Base-by-base conservation (phyloP, 2,329 filamentous ascomycete genomes). In the Aspergillus transmontanensis region DNA sequence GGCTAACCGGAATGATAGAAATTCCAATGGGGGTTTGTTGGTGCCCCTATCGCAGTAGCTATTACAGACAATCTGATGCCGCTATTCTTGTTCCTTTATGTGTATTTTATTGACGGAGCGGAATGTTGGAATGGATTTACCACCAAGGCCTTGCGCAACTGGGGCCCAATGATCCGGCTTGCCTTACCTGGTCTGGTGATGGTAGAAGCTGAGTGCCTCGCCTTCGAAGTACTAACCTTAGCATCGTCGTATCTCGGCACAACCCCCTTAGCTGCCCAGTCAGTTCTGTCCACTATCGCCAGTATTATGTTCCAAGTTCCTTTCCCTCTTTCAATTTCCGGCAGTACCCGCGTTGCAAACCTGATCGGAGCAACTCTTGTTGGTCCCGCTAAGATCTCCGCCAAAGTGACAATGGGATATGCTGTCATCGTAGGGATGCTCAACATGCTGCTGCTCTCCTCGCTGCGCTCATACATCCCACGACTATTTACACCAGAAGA, bases 121-220 rank as follows among this genome's bases (percentile, higher is more conserved):
- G 87, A 93, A 71, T 94, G 92, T 78, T 95, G 92, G 92, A 90
- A 89, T 63, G 92, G 92, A 2, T 90, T 94, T 75, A 89, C 87
- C n/a, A 82, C 78, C 63, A 86, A 86, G 45, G 89, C 90, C 0
- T 83, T 93, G 58, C 80, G 81, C 39, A 94, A 94, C 73, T 95
- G 92, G 92, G 83, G 84, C 1, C 89, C 90, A 10, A 96, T 96
- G 94, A 87, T 98, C 71, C 87, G 88, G 55, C 89, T 98, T 43
- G 93, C 94, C 0, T 81, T 97, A 14, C 94, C 94, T 0, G 94
- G 94, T 1, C 88, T 98, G 75, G 82, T 97, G 68, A 97, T 97
- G 94, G 90, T 98, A 2, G 89, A 96, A 76, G 93, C 94, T 6
- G 94, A 98, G 76, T 96, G 92, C 80, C 85, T 97, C 12, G 93